phyloP scores from a whole-genome alignment of 495 filamentous ascomycete genomes.

The Hypoxylon fragiforme region DNA sequence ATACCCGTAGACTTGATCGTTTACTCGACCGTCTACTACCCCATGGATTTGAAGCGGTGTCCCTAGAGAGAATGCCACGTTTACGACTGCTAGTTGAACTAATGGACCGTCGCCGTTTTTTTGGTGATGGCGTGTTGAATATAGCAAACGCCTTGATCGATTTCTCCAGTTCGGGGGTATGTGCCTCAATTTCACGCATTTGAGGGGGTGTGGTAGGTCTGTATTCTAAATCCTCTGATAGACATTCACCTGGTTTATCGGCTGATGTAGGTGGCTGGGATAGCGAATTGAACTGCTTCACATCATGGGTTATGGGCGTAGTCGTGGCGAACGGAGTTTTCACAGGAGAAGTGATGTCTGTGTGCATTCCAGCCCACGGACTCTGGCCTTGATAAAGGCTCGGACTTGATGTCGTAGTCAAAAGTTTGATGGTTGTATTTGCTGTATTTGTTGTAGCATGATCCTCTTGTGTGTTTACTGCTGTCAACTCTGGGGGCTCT shows the following conservation, averaged over 20 bases:
- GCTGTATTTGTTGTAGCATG: not conserved
- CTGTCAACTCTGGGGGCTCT: slow-evolving; percentile 1
- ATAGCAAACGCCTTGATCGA: slow-evolving; percentile 34
- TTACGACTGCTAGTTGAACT: not conserved
- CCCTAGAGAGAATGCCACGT: slow-evolving; percentile 16
- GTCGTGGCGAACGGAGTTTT: not conserved
- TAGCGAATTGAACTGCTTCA: not conserved
- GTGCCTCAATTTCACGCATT: not conserved
- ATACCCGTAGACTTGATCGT: slow-evolving; percentile 19
- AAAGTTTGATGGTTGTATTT: not conserved
- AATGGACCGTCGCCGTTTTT: slow-evolving; percentile 1
- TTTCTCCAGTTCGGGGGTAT: slow-evolving; percentile 29
- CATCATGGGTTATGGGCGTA: not conserved
- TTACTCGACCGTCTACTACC: slow-evolving; percentile 7
- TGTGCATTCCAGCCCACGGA: slow-evolving; percentile 4
- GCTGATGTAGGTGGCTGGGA: not conserved
- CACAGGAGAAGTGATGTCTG: not conserved
- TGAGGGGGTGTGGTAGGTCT: slow-evolving; percentile 16
- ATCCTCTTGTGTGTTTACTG: not conserved
- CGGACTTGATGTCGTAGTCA: not conserved
- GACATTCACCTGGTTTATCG: not conserved
- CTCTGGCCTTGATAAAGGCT: not conserved
- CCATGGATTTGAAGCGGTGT: slow-evolving; percentile 4
- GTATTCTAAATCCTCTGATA: not conserved
- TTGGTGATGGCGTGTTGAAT: slow-evolving; percentile 32